Base-by-base conservation (phyloP, 208 protist species). In the Sergeia podlipaevii region DNA sequence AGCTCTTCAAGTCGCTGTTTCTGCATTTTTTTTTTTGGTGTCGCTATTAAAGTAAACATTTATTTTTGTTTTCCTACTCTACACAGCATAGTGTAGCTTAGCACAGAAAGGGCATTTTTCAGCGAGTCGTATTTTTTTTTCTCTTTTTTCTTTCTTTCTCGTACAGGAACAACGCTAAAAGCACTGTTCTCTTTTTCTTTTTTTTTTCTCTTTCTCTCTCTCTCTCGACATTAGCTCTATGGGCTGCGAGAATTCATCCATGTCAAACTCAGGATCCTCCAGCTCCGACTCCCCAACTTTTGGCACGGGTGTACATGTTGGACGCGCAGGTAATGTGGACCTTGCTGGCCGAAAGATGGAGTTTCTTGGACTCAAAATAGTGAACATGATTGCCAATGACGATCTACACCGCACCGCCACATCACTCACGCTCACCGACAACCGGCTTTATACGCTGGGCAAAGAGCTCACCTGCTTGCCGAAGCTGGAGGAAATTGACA, bases 261-360 rank as follows among this genome's bases (percentile, higher is more conserved):
- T 53, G 37, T 48, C 44, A n/a, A n/a, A n/a, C n/a, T n/a, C n/a
- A n/a, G n/a, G n/a, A 4, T 29, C 47, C 18, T 43, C 45, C 1
- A 47, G 36, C 4, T 20, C 21, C 32, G n/a, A 7, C n/a, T 60
- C 53, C 28, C 8, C 23, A 4, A 57, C 78, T n/a, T 91, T 93
- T 64, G 86, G 86, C 46, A 79, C 57, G 4, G 83, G 82, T 30
- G 68, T 93, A 1, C 86, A 93, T 53, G 80, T 93, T 30, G 86
- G 86, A 11, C 71, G 87, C 18, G 72, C 69, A 27, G 87, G 87
- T 38, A 89, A 94, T 49, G 83, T 89, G 3, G 80, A 94, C 49
- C 60, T 94, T 10, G 79, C 77, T 3, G 66, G 70, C 17, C 76
- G 87, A 18, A 78, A 80, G 13, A 63, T 94, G 17, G 70, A 81